phyloP scores from a whole-genome alignment of 495 filamentous ascomycete genomes.

The Chaetomium fimeti region DNA sequence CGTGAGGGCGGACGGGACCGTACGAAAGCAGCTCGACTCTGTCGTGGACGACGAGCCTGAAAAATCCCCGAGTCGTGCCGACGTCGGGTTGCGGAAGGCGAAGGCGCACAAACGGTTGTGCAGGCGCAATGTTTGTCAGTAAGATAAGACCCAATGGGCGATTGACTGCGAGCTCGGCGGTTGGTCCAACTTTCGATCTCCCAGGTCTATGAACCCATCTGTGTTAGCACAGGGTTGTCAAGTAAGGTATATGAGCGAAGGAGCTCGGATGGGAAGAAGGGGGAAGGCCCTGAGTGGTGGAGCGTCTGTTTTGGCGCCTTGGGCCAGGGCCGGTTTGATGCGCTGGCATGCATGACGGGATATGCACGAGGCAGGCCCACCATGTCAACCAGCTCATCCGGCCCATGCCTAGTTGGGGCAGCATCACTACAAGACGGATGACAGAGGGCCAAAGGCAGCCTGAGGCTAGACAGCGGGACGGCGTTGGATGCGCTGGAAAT shows the following conservation, averaged over 20 bases:
- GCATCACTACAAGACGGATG: conserved; percentile 26
- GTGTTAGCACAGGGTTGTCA: conserved; percentile 42
- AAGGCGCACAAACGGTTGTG: conserved; percentile 13
- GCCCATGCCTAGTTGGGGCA: conserved; percentile 29
- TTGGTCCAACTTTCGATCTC: conserved; percentile 1
- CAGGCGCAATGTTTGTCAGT: conserved; percentile 21
- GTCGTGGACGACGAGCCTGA: conserved; percentile 23
- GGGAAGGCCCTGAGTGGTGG: conserved; percentile 38
- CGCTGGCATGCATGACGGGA: conserved; percentile 60
- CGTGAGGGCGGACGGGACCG: conserved; percentile 38
- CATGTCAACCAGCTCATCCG: conserved; percentile 43
- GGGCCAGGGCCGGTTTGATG: conserved; percentile 50
- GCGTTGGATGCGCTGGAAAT: not conserved
- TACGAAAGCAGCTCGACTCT: conserved; percentile 14
- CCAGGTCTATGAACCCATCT: conserved; percentile 26
- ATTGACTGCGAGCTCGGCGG: conserved; percentile 7
- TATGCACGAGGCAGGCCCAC: conserved; percentile 55
- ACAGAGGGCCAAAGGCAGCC: conserved; percentile 16
- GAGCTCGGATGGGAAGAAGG: conserved; percentile 42
- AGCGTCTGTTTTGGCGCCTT: conserved; percentile 46
- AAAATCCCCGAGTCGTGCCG: conserved; percentile 24
- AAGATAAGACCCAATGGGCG: conserved; percentile 7
- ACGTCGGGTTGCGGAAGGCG: conserved; percentile 19
- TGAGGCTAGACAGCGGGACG: not conserved
- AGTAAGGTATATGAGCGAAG: conserved; percentile 39